These are phyloP conservation scores for Pichia kluyveri DNA, from an alignment of 805 yeast species.

Conservation along the genomic window DNA sequence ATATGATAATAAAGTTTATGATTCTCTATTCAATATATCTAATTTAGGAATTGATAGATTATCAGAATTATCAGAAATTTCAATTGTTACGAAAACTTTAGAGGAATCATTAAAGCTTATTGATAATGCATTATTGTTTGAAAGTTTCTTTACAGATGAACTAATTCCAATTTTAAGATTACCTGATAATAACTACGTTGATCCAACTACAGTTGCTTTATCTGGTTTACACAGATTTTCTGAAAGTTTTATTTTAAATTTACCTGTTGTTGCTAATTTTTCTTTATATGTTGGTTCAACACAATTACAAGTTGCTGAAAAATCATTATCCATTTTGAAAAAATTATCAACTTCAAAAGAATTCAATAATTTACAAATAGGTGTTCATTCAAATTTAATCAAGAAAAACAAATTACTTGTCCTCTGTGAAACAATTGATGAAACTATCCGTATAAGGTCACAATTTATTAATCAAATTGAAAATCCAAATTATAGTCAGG, in stretches of 20 bases:
- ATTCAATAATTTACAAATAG: constrained; percentile 26
- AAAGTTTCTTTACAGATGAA: constrained; percentile 50
- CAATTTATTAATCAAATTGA: constrained; percentile 65
- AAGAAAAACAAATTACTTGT: constrained; percentile 58
- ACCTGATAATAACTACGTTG: constrained; percentile 29
- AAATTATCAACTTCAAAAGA: constrained; percentile 36
- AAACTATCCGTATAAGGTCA: constrained; percentile 62
- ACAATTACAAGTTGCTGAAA: constrained; percentile 39
- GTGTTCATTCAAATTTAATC: constrained; percentile 7
- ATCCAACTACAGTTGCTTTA: constrained; percentile 28
- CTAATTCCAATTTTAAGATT: constrained; percentile 41
- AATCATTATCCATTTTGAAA: constrained; percentile 44
- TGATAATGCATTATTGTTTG: constrained; percentile 38
- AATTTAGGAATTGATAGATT: constrained; percentile 53
- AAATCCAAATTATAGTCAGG: constrained; percentile 29
- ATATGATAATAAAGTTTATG: constrained; percentile 50
- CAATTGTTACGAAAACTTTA: constrained; percentile 30
- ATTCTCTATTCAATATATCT: constrained; percentile 46
- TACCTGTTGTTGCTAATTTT: constrained; percentile 65
- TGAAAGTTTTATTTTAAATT: constrained; percentile 62
- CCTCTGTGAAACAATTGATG: constrained; percentile 67
- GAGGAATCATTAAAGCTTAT: constrained; percentile 36
- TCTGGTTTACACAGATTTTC: constrained; percentile 57
- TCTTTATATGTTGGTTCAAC: constrained; percentile 65
- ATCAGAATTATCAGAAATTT: constrained; percentile 28